Conservation (phyloP, 805 yeast species). For the Hanseniaspora meyeri region DNA sequence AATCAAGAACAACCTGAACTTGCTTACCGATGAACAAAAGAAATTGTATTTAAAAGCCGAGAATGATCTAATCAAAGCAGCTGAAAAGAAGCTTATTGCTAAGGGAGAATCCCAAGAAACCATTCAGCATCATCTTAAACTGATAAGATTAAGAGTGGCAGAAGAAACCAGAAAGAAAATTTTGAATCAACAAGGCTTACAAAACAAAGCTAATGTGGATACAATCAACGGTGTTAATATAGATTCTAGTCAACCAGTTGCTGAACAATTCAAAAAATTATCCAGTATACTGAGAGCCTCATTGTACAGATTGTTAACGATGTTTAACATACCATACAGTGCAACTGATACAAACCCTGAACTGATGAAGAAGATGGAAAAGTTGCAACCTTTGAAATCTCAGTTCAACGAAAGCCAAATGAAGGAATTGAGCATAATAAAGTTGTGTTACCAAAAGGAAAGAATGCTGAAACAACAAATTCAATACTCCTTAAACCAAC, state of each 20-base stretch:
- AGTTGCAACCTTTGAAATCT: constrained; percentile 10
- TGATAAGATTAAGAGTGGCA: constrained; percentile 10
- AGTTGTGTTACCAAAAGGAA: constrained; percentile 8
- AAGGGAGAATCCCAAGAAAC: constrained; percentile 11
- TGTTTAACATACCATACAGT: constrained; percentile 12
- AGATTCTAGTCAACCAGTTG: constrained; percentile 1
- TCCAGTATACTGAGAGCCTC: constrained; percentile 8
- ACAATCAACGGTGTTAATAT: background rate
- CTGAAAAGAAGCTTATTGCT: constrained; percentile 9
- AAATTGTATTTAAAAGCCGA: constrained; percentile 11
- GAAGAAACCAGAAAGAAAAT: constrained; percentile 12
- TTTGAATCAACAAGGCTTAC: background rate
- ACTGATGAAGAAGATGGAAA: constrained; percentile 13
- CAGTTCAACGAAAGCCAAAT: constrained; percentile 11
- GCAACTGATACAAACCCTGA: constrained; percentile 10
- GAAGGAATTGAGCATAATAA: constrained; percentile 5
- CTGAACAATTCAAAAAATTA: constrained; percentile 10
- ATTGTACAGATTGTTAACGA: constrained; percentile 5
- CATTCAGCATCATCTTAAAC: constrained; percentile 10
- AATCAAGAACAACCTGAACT: constrained; percentile 1
- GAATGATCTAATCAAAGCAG: constrained; percentile 10
- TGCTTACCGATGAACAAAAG: constrained; percentile 10
- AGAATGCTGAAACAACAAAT: constrained; percentile 4
- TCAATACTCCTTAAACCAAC: background rate
- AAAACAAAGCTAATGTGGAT: background rate